phyloP scores from a whole-genome alignment of 1,284 basidiomycete species.

The Coniferiporia sulphurascens region DNA sequence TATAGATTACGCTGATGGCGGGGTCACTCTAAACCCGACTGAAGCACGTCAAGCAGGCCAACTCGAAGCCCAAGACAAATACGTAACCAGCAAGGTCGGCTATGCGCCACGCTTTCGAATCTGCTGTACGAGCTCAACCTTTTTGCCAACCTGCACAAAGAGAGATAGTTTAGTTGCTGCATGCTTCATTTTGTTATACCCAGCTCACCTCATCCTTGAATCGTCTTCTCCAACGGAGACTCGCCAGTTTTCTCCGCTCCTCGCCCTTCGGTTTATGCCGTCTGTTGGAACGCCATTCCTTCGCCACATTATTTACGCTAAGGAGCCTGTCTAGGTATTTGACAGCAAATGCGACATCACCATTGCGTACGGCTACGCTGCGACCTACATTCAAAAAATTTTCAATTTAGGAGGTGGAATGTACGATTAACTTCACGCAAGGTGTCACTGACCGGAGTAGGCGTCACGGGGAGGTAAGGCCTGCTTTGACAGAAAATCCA shows the following conservation, averaged over 20 bases:
- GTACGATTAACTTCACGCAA: not conserved
- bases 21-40: not conserved
- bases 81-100: not conserved
- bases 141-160: constrained; percentile 53
- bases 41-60: not conserved
- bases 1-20: not conserved
- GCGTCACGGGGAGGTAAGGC: constrained; percentile 25
- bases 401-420: not conserved
- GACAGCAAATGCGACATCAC: constrained; percentile 41
- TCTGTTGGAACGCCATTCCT: constrained; percentile 43
- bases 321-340: constrained; percentile 48
- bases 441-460: constrained; percentile 33
- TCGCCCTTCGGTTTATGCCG: constrained; percentile 72
- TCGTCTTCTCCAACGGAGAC: constrained; percentile 60
- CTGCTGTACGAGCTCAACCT: constrained; percentile 50
- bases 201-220: constrained; percentile 63
- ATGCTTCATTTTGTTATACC: constrained; percentile 9
- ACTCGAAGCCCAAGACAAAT: not conserved
- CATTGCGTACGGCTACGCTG: constrained; percentile 37
- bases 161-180: constrained; percentile 18
- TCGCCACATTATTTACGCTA: constrained; percentile 48
- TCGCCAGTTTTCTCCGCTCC: constrained; percentile 58
- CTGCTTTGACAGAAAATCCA: constrained; percentile 40
- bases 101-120: constrained; percentile 50
- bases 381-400: constrained; percentile 37